These are phyloP conservation scores for Pyrus bretschneideri DNA, from an alignment of 306 rosid species.

Conservation along the genomic window DNA sequence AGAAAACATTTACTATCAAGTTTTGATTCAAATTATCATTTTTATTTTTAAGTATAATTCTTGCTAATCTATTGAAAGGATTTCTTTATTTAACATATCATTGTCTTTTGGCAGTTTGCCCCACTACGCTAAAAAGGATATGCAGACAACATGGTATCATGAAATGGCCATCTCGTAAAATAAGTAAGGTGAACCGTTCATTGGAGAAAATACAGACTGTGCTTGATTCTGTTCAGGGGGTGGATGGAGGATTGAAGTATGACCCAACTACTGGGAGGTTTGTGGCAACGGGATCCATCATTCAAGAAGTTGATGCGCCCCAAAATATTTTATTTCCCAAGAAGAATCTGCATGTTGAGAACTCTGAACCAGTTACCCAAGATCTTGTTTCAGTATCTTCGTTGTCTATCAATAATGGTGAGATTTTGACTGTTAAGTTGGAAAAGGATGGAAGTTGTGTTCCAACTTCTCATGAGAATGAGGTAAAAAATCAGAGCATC, in stretches of 20 bases:
- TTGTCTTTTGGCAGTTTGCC: constrained; percentile 57
- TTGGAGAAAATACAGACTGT: constrained; percentile 67
- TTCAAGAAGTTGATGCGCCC: constrained; percentile 37
- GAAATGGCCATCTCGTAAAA: constrained; percentile 95
- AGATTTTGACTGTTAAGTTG: constrained; percentile 30
- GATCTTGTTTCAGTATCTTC: constrained; percentile 24
- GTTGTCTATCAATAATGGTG: constrained; percentile 16
- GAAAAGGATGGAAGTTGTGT: constrained; percentile 38
- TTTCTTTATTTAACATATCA: not conserved
- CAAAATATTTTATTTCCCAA: constrained; percentile 29
- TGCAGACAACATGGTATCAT: constrained; percentile 89
- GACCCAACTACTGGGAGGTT: constrained; percentile 58
- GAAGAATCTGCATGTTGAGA: constrained; percentile 24
- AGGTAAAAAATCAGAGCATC: constrained; percentile 25
- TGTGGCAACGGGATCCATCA: constrained; percentile 46
- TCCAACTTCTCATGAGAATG: constrained; percentile 22
- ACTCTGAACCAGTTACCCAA: constrained; percentile 14
- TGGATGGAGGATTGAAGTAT: constrained; percentile 64
- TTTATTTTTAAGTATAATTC: not conserved
- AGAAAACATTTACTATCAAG: not conserved
- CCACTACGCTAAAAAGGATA: constrained; percentile 90
- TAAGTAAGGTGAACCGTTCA: constrained; percentile 76
- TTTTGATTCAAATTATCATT: not conserved
- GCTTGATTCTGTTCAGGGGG: constrained; percentile 75
- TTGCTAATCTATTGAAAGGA: not conserved